Evolutionary conservation across 2,329 filamentous ascomycete genomes (phyloP).

Genomic region (Clarireedia homoeocarpa): DNA sequence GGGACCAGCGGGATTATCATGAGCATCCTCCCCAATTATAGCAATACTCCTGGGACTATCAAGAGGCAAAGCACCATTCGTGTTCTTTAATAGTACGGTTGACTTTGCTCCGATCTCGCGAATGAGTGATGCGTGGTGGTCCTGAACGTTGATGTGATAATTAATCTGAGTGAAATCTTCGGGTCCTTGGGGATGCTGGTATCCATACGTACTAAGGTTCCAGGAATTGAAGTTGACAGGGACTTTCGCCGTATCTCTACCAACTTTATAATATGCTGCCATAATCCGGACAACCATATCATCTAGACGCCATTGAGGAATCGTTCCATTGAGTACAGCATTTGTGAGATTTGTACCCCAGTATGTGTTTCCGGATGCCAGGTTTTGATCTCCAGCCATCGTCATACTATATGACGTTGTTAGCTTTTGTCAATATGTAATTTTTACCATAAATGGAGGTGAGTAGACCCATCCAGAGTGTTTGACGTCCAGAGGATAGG

Average conservation of each 20-base stretch:
- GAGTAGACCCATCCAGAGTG: too few species aligned
- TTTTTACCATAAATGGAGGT: conserved; percentile 23
- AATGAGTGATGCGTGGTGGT: conserved; percentile 63
- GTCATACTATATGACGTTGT: conserved; percentile 58
- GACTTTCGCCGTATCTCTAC: conserved; percentile 38
- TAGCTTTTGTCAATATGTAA: conserved; percentile 18
- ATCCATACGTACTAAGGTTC: conserved; percentile 56
- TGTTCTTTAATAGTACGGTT: conserved; percentile 86
- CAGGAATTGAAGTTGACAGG: conserved; percentile 82
- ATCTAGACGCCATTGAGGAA: conserved; percentile 80
- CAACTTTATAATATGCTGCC: conserved; percentile 61
- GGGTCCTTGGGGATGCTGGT: conserved; percentile 35
- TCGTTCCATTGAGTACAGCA: conserved; percentile 79
- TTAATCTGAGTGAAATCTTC: conserved; percentile 63
- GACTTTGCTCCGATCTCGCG: conserved; percentile 71
- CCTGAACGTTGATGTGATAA: conserved; percentile 75
- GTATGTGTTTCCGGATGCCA: conserved; percentile 54
- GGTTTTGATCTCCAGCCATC: conserved; percentile 79
- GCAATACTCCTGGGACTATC: conserved; percentile 67
- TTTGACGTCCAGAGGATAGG: neutral
- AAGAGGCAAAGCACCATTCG: conserved; percentile 62
- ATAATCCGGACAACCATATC: conserved; percentile 87
- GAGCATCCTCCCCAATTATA: conserved; percentile 78
- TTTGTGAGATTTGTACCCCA: conserved; percentile 87
- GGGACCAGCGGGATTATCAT: conserved; percentile 46